Evolutionary conservation across 257 asterid species (phyloP).

Genomic region (Forsythia suspensa): DNA sequence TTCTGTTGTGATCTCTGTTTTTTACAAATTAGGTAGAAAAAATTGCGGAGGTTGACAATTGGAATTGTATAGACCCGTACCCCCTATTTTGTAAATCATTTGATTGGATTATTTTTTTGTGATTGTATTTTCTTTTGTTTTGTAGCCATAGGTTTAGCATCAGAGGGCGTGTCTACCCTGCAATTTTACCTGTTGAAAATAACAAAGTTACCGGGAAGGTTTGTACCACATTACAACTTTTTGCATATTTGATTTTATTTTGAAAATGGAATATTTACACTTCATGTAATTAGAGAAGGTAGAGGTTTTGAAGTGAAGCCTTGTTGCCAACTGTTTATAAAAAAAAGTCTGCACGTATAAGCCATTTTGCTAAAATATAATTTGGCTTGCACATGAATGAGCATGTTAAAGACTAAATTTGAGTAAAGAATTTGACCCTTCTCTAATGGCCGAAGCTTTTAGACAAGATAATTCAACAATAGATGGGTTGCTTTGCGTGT

Average conservation of each 20-base stretch:
- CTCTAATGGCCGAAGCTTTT: neutral
- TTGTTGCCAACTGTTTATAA: neutral
- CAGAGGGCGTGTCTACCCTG: slow-evolving; percentile 85
- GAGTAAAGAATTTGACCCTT: neutral
- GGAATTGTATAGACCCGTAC: neutral
- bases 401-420: neutral
- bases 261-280: neutral
- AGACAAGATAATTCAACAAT: neutral
- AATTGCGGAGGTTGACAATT: neutral
- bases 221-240: slow-evolving; percentile 16
- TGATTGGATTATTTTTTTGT: neutral
- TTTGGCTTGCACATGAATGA: neutral
- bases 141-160: slow-evolving; percentile 81
- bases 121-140: neutral
- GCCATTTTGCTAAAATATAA: neutral
- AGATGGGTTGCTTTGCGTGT: neutral
- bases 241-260: neutral
- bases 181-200: slow-evolving; percentile 62
- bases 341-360: neutral
- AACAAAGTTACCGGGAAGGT: slow-evolving; percentile 73
- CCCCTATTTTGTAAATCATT: neutral
- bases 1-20: neutral
- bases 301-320: neutral
- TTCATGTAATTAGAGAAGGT: neutral
- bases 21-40: neutral